A percentile compares a stretch with the other conserved stretches of the same genome.
Evolutionary conservation across 805 yeast genomes (phyloP).

Genomic region (Candida glaebosa): DNA sequence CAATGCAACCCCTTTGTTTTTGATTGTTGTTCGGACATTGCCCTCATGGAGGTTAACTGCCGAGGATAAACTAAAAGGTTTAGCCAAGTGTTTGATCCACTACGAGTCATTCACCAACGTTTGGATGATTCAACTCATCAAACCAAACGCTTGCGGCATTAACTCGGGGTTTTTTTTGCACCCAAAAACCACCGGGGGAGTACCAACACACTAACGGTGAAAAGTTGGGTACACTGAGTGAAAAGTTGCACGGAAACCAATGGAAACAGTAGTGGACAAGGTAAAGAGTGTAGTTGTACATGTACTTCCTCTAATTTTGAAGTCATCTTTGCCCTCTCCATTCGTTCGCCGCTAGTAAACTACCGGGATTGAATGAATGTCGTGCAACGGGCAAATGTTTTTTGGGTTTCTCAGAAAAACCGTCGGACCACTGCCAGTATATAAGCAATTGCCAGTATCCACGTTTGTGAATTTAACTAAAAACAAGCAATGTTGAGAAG

Average conservation of each 20-base stretch:
- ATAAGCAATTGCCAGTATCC: not conserved
- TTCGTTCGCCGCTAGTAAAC: too few species aligned
- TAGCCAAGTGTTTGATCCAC: not conserved
- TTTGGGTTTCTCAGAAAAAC: too few species aligned
- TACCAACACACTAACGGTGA: not conserved
- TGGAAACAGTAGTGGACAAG: not conserved
- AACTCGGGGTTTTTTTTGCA: not conserved
- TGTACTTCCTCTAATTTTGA: too few species aligned
- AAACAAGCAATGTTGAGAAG: slow-evolving; percentile 18
- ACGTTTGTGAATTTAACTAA: not conserved
- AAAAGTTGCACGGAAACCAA: not conserved
- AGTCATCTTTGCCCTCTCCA: not conserved
- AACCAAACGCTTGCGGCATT: not conserved
- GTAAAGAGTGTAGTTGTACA: not conserved
- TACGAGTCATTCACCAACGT: not conserved
- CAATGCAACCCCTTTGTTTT: too few species aligned
- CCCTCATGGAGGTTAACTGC: not conserved
- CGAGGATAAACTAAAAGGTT: not conserved
- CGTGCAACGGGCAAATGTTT: too few species aligned
- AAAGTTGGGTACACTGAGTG: not conserved
- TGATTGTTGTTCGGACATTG: too few species aligned
- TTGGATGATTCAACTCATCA: not conserved
- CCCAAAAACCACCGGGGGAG: slow-evolving; percentile 1
- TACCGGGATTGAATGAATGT: too few species aligned
- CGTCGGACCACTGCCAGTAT: slow-evolving; percentile 2